These are phyloP conservation scores for Castanea sativa DNA, from an alignment of 306 rosid genomes.

Conservation along the genomic window DNA sequence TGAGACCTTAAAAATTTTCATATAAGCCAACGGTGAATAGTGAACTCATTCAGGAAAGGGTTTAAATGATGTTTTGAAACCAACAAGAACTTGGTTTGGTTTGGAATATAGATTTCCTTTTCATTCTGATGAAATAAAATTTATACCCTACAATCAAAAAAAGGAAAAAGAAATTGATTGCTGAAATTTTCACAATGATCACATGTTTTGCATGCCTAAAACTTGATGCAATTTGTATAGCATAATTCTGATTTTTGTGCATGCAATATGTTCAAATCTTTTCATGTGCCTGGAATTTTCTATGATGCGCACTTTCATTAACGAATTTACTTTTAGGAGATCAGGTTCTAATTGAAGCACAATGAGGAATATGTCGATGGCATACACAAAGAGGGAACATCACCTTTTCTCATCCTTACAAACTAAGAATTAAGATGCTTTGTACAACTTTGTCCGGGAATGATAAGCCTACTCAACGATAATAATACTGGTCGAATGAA, in stretches of 20 bases:
- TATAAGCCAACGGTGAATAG: no score
- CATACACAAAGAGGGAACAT: background rate
- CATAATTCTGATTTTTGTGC: background rate
- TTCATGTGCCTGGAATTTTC: background rate
- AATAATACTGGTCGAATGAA: no score
- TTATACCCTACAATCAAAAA: no score
- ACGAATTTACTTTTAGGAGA: background rate
- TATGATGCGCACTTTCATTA: slow-evolving; percentile 2
- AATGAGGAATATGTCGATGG: background rate
- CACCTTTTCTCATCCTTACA: background rate
- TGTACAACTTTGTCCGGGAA: background rate
- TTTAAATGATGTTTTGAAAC: no score
- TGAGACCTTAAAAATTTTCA: no score
- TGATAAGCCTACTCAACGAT: no score
- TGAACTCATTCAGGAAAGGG: no score
- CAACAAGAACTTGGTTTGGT: no score
- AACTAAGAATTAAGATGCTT: background rate
- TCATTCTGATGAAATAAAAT: no score
- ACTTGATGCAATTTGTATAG: background rate
- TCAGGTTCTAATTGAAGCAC: background rate
- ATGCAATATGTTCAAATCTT: background rate
- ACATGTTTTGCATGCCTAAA: background rate
- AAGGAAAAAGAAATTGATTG: background rate
- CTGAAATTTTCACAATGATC: background rate
- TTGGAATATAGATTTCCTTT: no score